Conservation (phyloP, 2,329 filamentous ascomycete species). For the Neofusicoccum laricinum region DNA sequence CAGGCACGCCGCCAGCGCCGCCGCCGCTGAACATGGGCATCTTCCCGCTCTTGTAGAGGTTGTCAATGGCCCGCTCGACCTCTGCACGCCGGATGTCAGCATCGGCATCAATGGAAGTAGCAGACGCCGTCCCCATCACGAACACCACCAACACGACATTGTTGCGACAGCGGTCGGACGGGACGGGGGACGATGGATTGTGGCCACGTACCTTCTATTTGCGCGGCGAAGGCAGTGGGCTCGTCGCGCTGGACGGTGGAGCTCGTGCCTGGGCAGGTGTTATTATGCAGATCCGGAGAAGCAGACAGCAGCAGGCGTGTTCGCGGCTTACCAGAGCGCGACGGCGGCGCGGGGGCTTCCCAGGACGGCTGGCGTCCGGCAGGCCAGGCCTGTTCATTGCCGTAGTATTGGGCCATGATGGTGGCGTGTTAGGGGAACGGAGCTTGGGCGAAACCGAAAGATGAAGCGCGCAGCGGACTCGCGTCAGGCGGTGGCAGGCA, state of each 20-base stretch:
- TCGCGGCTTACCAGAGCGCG: conserved; percentile 62
- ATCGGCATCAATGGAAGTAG: not conserved
- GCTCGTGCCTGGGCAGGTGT: conserved; percentile 61
- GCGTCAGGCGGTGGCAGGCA: not conserved
- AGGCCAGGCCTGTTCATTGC: conserved; percentile 61
- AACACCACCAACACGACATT: not conserved
- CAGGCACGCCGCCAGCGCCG: conserved; percentile 9
- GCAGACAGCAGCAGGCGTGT: conserved; percentile 20
- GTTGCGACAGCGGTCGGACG: not conserved
- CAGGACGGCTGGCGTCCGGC: conserved; percentile 64
- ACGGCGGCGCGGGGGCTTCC: conserved; percentile 71
- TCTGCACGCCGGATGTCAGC: conserved; percentile 53
- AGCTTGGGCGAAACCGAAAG: not conserved
- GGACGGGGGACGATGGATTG: not conserved
- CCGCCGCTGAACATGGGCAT: conserved; percentile 48
- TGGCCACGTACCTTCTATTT: conserved; percentile 76
- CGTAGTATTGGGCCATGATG: conserved; percentile 55
- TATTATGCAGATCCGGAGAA: conserved; percentile 21
- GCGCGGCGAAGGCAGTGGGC: conserved; percentile 73
- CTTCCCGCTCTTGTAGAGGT: conserved; percentile 95
- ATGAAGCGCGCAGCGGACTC: not conserved
- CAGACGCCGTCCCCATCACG: not conserved
- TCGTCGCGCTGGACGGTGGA: conserved; percentile 68
- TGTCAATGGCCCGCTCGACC: conserved; percentile 93
- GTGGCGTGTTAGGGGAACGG: conserved; percentile 9